Conservation (phyloP, 2,329 filamentous ascomycete genomes). For the Penicillium sp. region DNA sequence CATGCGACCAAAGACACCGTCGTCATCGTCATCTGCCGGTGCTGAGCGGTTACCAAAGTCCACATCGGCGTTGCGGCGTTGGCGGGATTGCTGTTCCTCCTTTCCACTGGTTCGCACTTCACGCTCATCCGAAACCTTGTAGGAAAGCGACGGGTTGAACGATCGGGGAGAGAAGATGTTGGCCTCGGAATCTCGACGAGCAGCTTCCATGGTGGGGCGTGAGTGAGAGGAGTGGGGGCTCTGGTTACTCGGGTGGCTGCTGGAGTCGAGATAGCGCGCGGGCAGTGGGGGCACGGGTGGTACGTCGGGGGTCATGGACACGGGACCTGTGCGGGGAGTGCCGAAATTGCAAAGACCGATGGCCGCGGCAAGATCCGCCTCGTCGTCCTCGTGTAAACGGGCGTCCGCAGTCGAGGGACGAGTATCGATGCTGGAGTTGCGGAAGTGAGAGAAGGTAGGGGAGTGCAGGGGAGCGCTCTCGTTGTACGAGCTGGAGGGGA, state of each 20-base stretch:
- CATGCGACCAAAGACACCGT: conserved; percentile 95
- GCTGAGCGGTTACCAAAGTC: conserved; percentile 44
- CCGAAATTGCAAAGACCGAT: conserved; percentile 88
- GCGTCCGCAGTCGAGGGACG: conserved; percentile 79
- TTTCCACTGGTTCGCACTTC: conserved; percentile 71
- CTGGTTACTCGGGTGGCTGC: conserved; percentile 65
- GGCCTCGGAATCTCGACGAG: conserved; percentile 39
- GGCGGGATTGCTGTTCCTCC: conserved; percentile 40
- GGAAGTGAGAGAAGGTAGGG: conserved; percentile 58
- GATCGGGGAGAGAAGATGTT: conserved; percentile 45
- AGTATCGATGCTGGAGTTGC: conserved; percentile 73
- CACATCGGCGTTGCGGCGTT: conserved; percentile 38
- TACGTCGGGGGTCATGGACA: conserved; percentile 67
- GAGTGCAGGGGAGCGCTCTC: conserved; percentile 53
- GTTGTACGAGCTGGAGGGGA: conserved; percentile 58
- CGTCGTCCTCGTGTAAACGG: conserved; percentile 75
- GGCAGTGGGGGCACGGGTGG: conserved; percentile 88
- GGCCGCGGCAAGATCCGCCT: conserved; percentile 83
- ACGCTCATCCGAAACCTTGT: conserved; percentile 53
- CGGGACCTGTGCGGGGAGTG: conserved; percentile 69
- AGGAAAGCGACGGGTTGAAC: conserved; percentile 48
- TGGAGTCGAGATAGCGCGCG: conserved; percentile 69
- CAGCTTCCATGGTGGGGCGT: conserved; percentile 31
- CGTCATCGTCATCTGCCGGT: conserved; percentile 84
- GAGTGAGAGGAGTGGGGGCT: conserved; percentile 53